phyloP scores from a whole-genome alignment of 768 basidiomycete genomes.

The Amanita pallidorosea region DNA sequence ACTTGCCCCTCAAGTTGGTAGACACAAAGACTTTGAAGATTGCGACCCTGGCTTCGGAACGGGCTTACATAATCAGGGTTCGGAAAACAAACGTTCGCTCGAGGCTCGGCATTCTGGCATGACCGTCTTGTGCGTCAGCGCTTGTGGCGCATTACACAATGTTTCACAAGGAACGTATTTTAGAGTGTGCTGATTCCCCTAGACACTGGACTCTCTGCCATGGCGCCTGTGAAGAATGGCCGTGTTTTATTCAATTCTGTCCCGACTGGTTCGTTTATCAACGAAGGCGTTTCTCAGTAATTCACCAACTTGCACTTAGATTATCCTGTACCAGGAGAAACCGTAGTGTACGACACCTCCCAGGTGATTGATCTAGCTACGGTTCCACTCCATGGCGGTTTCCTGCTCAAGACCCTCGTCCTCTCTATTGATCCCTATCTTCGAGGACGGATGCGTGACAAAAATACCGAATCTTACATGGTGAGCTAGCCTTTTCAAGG shows the following conservation, averaged over 20 bases:
- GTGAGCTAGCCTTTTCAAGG: background rate
- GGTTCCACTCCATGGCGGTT: slow-evolving; percentile 24
- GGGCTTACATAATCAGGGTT: too few species aligned
- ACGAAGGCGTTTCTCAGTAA: background rate
- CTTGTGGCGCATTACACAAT: background rate
- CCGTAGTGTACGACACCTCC: slow-evolving; percentile 25
- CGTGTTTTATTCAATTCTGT: slow-evolving; percentile 20
- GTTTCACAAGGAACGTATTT: background rate
- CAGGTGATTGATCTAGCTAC: slow-evolving; percentile 33
- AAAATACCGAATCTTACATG: slow-evolving; percentile 12
- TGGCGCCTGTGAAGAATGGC: slow-evolving; percentile 14
- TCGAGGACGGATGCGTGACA: slow-evolving; percentile 23
- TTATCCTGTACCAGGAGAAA: slow-evolving; percentile 25
- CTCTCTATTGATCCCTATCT: slow-evolving; percentile 37
- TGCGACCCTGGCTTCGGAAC: too few species aligned
- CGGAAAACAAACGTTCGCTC: too few species aligned
- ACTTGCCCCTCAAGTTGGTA: too few species aligned
- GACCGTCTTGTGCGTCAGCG: too few species aligned
- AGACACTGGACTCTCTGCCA: background rate
- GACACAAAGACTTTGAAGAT: too few species aligned
- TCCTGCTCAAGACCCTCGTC: slow-evolving; percentile 32
- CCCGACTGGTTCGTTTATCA: slow-evolving; percentile 8
- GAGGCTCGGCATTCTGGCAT: too few species aligned
- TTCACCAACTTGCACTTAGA: background rate
- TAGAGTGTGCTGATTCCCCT: background rate